phyloP scores from a whole-genome alignment of 1,284 basidiomycete genomes.

The Gomphus bonarii region DNA sequence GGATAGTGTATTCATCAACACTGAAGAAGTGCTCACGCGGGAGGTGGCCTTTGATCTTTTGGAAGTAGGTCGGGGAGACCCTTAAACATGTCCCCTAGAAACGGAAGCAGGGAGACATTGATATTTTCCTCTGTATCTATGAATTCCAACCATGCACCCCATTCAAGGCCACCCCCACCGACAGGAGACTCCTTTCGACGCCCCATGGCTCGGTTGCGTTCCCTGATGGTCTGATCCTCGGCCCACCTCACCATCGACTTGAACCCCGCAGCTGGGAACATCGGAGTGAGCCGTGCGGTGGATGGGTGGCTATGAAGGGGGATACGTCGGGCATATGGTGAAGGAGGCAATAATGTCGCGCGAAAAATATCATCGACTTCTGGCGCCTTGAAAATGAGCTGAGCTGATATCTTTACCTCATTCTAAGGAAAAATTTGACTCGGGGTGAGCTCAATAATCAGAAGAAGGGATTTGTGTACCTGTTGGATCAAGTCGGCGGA shows the following conservation, averaged over 20 bases:
- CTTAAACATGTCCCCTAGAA: slow-evolving; percentile 42
- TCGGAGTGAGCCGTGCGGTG: slow-evolving; percentile 14
- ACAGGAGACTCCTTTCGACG: slow-evolving; percentile 24
- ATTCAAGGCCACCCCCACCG: slow-evolving; percentile 31
- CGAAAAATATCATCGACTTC: slow-evolving; percentile 20
- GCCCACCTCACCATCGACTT: slow-evolving; percentile 26
- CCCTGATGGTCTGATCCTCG: slow-evolving; percentile 29
- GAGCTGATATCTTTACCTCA: slow-evolving; percentile 35
- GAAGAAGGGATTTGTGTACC: slow-evolving; percentile 21
- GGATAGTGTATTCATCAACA: not conserved
- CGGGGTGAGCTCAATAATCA: not conserved
- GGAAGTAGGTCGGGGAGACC: slow-evolving; percentile 38
- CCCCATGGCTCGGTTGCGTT: slow-evolving; percentile 16
- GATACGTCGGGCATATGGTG: slow-evolving; percentile 42
- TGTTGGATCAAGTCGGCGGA: slow-evolving; percentile 45
- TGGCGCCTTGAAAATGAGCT: slow-evolving; percentile 46
- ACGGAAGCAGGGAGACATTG: slow-evolving; percentile 36
- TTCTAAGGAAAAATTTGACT: slow-evolving; percentile 24
- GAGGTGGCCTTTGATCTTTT: slow-evolving; percentile 14
- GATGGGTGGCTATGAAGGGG: slow-evolving; percentile 45
- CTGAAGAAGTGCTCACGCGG: slow-evolving; percentile 4
- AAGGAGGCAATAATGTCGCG: slow-evolving; percentile 34
- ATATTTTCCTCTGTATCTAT: slow-evolving; percentile 31
- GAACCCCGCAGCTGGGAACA: slow-evolving; percentile 18
- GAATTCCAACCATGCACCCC: slow-evolving; percentile 48